Conservation (phyloP, 352 stramenopile genomes). For the Peronospora farinosa region DNA sequence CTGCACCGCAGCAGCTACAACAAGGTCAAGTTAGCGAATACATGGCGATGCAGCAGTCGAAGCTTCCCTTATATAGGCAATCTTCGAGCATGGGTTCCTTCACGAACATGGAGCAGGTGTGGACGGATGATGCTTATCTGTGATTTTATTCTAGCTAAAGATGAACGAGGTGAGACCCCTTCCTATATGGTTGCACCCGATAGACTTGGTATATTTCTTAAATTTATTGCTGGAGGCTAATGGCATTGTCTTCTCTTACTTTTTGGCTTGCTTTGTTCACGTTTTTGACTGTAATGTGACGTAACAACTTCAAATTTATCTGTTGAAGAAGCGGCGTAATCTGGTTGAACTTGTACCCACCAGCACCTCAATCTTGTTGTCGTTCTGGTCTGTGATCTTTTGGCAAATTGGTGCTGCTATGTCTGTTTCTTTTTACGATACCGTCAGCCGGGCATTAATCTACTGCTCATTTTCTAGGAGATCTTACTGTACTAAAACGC, state of each 20-base stretch:
- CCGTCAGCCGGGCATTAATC: too few relatives aligned
- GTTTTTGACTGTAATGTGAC: too few relatives aligned
- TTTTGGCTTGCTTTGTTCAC: too few relatives aligned
- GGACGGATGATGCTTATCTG: conserved; percentile 36
- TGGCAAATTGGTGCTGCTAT: too few relatives aligned
- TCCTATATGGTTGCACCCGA: conserved; percentile 15
- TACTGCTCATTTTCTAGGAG: too few relatives aligned
- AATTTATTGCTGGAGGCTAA: conserved; percentile 28
- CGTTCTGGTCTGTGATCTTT: too few relatives aligned
- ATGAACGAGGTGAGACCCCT: neutral
- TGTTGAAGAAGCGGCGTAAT: too few relatives aligned
- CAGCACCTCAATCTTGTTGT: too few relatives aligned
- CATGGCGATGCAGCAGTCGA: conserved; percentile 32
- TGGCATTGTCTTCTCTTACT: conserved; percentile 25
- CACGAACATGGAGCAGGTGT: conserved; percentile 61
- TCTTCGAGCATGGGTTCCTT: conserved; percentile 38
- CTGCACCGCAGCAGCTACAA: conserved; percentile 28
- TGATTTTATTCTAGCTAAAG: conserved; percentile 24
- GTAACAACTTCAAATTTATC: too few relatives aligned
- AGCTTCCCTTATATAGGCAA: conserved; percentile 49
- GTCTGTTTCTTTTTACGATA: too few relatives aligned
- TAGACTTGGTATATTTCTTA: conserved; percentile 27
- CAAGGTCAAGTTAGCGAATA: conserved; percentile 25
- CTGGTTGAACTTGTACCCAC: too few relatives aligned
- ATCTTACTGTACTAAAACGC: too few relatives aligned